phyloP scores from a whole-genome alignment of 768 basidiomycete species.

The Leucogyrophana mollusca region DNA sequence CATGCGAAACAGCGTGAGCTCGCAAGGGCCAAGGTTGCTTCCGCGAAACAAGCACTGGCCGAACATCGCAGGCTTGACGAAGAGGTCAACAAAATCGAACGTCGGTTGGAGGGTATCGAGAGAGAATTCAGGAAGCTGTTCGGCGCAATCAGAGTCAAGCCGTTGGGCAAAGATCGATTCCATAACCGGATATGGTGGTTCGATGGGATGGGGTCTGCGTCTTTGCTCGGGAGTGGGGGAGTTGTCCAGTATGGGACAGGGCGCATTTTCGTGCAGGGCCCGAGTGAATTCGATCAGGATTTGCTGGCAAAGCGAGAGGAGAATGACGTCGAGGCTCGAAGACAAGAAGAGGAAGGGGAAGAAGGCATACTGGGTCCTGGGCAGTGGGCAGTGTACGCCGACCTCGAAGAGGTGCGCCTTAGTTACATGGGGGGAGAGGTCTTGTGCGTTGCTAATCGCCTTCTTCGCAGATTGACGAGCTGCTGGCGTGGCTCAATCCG shows the following conservation, averaged over 20 bases:
- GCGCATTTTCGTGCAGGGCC: conserved; percentile 90
- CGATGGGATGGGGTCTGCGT: conserved; percentile 89
- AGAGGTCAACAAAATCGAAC: conserved; percentile 81
- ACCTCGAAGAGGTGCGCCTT: conserved; percentile 76
- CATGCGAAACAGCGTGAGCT: conserved; percentile 82
- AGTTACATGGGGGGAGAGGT: no score
- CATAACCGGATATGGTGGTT: conserved; percentile 99
- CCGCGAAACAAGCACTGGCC: conserved; percentile 76
- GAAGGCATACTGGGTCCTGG: conserved; percentile 68
- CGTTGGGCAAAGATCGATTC: conserved; percentile 90
- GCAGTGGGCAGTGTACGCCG: conserved; percentile 92
- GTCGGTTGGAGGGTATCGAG: conserved; percentile 82
- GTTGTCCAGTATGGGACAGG: conserved; percentile 85
- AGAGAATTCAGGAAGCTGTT: conserved; percentile 91
- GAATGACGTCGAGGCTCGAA: conserved; percentile 50
- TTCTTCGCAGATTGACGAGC: conserved; percentile 66
- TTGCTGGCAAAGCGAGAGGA: conserved; percentile 60
- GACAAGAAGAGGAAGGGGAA: conserved; percentile 78
- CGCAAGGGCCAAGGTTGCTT: conserved; percentile 73
- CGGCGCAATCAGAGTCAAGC: conserved; percentile 82
- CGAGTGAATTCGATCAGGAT: conserved; percentile 77
- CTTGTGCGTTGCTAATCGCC: conserved; percentile 13
- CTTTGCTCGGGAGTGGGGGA: conserved; percentile 75
- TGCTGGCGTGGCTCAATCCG: conserved; percentile 85
- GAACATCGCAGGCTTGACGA: conserved; percentile 86